A percentile compares a stretch with the other conserved stretches of the same genome.
Evolutionary conservation across 345 rosid genomes (phyloP).

Genomic region (Boechera retrofracta): DNA sequence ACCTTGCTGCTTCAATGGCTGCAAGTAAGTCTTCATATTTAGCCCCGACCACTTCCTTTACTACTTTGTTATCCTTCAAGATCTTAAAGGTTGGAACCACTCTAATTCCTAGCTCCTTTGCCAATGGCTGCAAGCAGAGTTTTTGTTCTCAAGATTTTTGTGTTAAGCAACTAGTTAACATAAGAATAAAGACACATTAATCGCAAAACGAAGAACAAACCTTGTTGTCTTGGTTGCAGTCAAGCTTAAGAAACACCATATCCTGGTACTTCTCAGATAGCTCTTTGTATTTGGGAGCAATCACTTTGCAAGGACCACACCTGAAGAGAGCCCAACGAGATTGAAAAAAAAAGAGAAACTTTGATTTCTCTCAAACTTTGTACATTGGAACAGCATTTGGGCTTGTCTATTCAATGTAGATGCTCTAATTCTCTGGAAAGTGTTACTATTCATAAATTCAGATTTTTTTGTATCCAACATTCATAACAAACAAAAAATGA

Average conservation of each 20-base stretch:
- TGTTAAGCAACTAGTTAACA: not conserved
- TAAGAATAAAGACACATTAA: not conserved
- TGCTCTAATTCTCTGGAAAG: not conserved
- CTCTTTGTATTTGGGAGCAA: constrained; percentile 79
- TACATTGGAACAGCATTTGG: not conserved
- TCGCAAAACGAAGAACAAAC: constrained; percentile 41
- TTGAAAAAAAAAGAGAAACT: not conserved
- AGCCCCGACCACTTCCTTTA: constrained; percentile 85
- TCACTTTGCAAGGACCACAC: constrained; percentile 98
- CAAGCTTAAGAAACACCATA: constrained; percentile 90
- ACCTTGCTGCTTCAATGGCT: constrained; percentile 77
- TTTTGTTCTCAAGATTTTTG: not conserved
- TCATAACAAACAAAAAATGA: not conserved
- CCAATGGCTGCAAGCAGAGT: constrained; percentile 69
- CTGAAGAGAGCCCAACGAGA: constrained; percentile 39
- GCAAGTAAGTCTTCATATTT: constrained; percentile 73
- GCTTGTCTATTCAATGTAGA: not conserved
- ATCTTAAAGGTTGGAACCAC: constrained; percentile 94
- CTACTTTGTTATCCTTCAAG: constrained; percentile 65
- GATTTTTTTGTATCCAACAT: not conserved
- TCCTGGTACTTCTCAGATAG: constrained; percentile 77
- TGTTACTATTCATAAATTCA: not conserved
- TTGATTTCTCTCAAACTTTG: not conserved
- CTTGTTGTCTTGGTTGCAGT: constrained; percentile 92
- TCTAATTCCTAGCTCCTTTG: constrained; percentile 87